Percentiles rank a stretch among this genome's conserved stretches.
Conservation (phyloP, 306 rosid genomes). For the Hippophae tibetana region DNA sequence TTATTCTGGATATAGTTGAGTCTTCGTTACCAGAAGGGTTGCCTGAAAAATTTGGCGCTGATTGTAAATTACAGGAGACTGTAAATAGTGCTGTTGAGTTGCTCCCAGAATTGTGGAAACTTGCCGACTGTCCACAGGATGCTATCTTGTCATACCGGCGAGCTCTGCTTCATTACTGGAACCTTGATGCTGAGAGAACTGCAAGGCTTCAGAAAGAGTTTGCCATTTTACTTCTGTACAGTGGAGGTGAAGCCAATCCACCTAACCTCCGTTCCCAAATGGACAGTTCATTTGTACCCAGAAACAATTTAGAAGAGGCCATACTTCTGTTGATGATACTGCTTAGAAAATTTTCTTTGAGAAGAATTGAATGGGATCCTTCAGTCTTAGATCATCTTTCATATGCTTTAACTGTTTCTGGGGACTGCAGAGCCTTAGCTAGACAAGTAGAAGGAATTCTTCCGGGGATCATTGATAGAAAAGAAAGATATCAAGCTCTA, state of each 20-base stretch:
- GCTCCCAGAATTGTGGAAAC: constrained; percentile 90
- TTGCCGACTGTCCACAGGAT: constrained; percentile 62
- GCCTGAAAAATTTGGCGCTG: constrained; percentile 61
- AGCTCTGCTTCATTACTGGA: constrained; percentile 70
- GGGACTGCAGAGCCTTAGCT: constrained; percentile 66
- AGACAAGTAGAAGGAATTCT: constrained; percentile 63
- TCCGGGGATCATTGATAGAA: constrained; percentile 48
- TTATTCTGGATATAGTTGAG: constrained; percentile 74
- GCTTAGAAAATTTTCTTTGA: constrained; percentile 45
- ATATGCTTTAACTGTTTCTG: constrained; percentile 76
- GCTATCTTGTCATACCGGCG: constrained; percentile 62
- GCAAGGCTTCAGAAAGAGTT: constrained; percentile 81
- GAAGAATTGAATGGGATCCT: constrained; percentile 82
- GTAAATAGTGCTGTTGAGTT: constrained; percentile 60
- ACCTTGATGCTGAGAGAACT: constrained; percentile 44
- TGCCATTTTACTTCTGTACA: constrained; percentile 66
- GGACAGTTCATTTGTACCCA: constrained; percentile 73
- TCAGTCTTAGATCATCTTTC: constrained; percentile 91
- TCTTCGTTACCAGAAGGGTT: constrained; percentile 80
- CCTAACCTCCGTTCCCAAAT: constrained; percentile 74
- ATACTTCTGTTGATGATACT: constrained; percentile 81
- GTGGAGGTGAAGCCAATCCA: constrained; percentile 75
- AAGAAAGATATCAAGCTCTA: constrained; percentile 45
- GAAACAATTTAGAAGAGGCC: constrained; percentile 86
- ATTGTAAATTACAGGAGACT: constrained; percentile 89